Evolutionary conservation across 768 basidiomycete species (phyloP).

Genomic region (Fistulinella prunicolor): DNA sequence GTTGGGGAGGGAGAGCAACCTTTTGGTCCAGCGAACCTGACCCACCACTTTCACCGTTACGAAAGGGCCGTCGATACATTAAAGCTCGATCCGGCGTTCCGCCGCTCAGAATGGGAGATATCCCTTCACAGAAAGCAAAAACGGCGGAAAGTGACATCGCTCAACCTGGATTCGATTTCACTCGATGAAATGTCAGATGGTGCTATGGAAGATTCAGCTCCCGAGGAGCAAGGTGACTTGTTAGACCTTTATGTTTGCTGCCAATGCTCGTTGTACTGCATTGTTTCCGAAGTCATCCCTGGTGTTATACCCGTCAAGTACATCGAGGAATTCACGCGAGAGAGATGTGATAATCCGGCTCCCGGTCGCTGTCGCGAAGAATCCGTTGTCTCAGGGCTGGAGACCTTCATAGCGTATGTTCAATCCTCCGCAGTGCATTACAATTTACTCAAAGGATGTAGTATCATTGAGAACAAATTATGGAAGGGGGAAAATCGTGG

Average conservation of each 20-base stretch:
- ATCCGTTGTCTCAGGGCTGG: constrained; percentile 54
- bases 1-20: constrained; percentile 48
- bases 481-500: constrained; percentile 67
- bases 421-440: not conserved
- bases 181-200: constrained; percentile 27
- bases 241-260: constrained; percentile 83
- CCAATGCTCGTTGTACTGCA: constrained; percentile 74
- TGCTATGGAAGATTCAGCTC: constrained; percentile 29
- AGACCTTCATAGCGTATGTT: constrained; percentile 65
- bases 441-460: constrained; percentile 27
- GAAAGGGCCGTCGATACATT: constrained; percentile 65
- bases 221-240: constrained; percentile 47
- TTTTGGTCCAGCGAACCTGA: constrained; percentile 50
- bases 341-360: constrained; percentile 58
- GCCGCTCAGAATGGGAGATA: constrained; percentile 59
- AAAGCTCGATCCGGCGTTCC: constrained; percentile 60
- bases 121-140: constrained; percentile 48
- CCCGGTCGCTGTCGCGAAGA: constrained; percentile 53
- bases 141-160: constrained; percentile 48
- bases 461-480: constrained; percentile 71
- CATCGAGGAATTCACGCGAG: constrained; percentile 60
- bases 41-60: constrained; percentile 83
- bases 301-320: constrained; percentile 65
- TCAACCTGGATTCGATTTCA: constrained; percentile 31
- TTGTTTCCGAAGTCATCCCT: constrained; percentile 67